phyloP scores from a whole-genome alignment of 257 asterid genomes.

The Nicotiana sylvestris region DNA sequence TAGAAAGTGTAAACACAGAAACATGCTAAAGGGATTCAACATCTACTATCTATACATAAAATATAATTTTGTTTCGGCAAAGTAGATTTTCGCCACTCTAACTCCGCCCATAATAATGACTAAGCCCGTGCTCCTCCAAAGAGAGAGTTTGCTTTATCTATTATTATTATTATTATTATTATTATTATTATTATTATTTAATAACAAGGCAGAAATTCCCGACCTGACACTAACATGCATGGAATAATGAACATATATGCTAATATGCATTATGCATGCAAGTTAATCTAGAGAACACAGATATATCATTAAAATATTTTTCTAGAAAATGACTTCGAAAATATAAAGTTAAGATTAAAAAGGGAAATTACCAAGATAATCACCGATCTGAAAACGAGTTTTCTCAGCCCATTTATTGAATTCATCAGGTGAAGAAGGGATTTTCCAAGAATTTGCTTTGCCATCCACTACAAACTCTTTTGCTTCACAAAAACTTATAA shows the following conservation, averaged over 20 bases:
- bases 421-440: constrained; percentile 48
- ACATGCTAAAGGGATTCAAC: too few relatives aligned
- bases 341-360: background rate
- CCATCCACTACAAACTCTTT: constrained; percentile 34
- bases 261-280: background rate
- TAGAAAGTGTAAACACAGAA: too few relatives aligned
- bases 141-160: too few relatives aligned
- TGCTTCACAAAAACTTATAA: constrained; percentile 29
- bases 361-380: constrained; percentile 42
- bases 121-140: too few relatives aligned
- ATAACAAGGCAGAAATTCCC: too few relatives aligned
- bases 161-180: too few relatives aligned
- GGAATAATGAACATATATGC: background rate
- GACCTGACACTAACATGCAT: too few relatives aligned
- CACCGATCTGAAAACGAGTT: constrained; percentile 50
- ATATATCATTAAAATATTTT: background rate
- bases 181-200: too few relatives aligned
- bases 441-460: constrained; percentile 34
- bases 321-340: background rate
- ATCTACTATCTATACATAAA: too few relatives aligned
- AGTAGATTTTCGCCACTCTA: too few relatives aligned
- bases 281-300: background rate
- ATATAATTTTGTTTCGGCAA: too few relatives aligned
- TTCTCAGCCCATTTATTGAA: constrained; percentile 46
- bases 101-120: too few relatives aligned